Conservation (phyloP, 139 green algal species). For the Chlamydomonas incerta region DNA sequence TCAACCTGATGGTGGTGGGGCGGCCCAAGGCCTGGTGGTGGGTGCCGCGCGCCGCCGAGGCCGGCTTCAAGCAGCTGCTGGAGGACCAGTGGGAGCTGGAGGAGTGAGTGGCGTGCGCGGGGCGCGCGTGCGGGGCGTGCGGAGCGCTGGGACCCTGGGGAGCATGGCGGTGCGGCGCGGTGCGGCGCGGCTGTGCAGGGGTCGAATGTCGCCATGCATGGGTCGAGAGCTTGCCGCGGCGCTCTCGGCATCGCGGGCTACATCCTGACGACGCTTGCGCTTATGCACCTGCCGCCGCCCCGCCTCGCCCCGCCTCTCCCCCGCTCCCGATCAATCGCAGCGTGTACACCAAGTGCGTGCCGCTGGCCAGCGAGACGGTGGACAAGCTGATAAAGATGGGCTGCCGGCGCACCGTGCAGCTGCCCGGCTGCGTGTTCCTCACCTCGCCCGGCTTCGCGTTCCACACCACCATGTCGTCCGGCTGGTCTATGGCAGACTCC, state of each 20-base stretch:
- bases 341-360: constrained; percentile 40
- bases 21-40: constrained; percentile 43
- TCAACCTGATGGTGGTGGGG: constrained; percentile 37
- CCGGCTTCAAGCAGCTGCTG: constrained; percentile 21
- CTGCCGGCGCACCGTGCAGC: constrained; percentile 20
- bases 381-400: constrained; percentile 34
- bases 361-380: background rate
- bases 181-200: too few relatives aligned
- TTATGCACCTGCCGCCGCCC: too few relatives aligned
- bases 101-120: constrained; percentile 3
- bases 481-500: constrained; percentile 40
- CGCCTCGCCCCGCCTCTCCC: background rate
- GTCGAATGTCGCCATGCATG: too few relatives aligned
- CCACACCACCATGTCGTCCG: constrained; percentile 38
- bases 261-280: too few relatives aligned
- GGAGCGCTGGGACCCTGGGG: too few relatives aligned
- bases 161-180: too few relatives aligned
- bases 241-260: too few relatives aligned
- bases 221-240: too few relatives aligned
- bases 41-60: constrained; percentile 25
- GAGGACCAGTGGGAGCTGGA: constrained; percentile 31
- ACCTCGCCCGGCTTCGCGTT: constrained; percentile 42
- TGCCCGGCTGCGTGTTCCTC: constrained; percentile 29
- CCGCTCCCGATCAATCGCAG: background rate
- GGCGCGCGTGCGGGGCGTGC: background rate